These are phyloP conservation scores for Schizothecium vesticola DNA, from an alignment of 495 filamentous ascomycete genomes.

Conservation along the genomic window DNA sequence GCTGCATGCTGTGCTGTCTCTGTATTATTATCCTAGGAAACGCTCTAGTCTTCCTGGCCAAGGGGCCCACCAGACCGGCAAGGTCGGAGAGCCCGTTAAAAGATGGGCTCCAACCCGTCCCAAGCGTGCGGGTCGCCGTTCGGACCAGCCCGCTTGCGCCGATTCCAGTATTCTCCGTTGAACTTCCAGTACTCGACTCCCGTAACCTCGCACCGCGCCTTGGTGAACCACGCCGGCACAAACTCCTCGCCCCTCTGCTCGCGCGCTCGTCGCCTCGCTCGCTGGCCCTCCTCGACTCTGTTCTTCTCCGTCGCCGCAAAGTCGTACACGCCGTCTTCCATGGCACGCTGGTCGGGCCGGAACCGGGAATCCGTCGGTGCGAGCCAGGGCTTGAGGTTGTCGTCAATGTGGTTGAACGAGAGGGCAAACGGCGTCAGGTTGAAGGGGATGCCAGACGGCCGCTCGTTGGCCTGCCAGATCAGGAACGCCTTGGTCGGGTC, in stretches of 20 bases:
- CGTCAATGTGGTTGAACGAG: slow-evolving; percentile 83
- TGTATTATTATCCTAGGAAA: slow-evolving; percentile 3
- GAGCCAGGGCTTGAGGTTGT: slow-evolving; percentile 62
- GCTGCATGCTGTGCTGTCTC: background rate
- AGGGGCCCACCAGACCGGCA: background rate
- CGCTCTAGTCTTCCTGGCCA: background rate
- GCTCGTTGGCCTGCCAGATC: slow-evolving; percentile 82
- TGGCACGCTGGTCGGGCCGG: slow-evolving; percentile 92
- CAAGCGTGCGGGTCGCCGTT: slow-evolving; percentile 39
- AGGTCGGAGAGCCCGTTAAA: slow-evolving; percentile 3
- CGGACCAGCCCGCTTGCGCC: slow-evolving; percentile 51
- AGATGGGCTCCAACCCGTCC: slow-evolving; percentile 48
- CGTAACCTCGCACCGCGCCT: slow-evolving; percentile 64
- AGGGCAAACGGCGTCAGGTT: slow-evolving; percentile 95
- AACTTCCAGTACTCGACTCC: slow-evolving; percentile 90
- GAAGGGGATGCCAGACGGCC: slow-evolving; percentile 84
- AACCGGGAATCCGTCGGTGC: slow-evolving; percentile 89
- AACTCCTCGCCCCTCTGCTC: slow-evolving; percentile 78
- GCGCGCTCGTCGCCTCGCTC: slow-evolving; percentile 64
- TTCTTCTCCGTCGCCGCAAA: slow-evolving; percentile 92
- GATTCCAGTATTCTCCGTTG: slow-evolving; percentile 81
- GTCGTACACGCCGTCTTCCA: slow-evolving; percentile 96
- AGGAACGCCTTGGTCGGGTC: slow-evolving; percentile 70
- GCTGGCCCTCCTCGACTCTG: slow-evolving; percentile 88
- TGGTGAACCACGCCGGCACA: slow-evolving; percentile 78